Conservation (phyloP, 768 basidiomycete genomes). For the Mycena olivaceomarginata region DNA sequence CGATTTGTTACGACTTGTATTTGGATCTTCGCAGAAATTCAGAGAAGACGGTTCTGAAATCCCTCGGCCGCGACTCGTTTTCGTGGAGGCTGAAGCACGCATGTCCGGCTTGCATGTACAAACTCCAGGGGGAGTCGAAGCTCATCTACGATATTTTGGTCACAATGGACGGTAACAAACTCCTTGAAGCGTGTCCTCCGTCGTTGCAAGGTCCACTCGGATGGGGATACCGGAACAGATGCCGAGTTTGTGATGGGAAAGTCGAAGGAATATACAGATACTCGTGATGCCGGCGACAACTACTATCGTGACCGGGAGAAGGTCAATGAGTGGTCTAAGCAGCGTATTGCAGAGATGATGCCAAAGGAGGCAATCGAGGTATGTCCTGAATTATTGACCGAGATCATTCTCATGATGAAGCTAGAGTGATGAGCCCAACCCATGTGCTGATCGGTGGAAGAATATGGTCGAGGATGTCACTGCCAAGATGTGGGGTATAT, state of each 20-base stretch:
- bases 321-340: background rate
- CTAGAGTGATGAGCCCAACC: conserved; percentile 9
- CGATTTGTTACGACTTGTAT: too few relatives aligned
- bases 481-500: conserved; percentile 44
- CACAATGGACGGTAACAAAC: background rate
- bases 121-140: background rate
- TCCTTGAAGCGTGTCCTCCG: background rate
- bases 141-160: background rate
- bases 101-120: background rate
- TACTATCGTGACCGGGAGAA: background rate
- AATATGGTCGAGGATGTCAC: conserved; percentile 34
- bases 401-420: background rate
- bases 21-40: too few relatives aligned
- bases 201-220: background rate
- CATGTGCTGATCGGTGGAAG: conserved; percentile 29
- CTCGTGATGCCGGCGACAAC: background rate
- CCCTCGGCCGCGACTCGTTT: too few relatives aligned
- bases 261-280: background rate
- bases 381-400: background rate
- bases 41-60: too few relatives aligned
- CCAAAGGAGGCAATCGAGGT: background rate
- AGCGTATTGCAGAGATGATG: background rate
- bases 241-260: background rate
- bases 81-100: background rate
- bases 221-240: background rate